Evolutionary conservation across 306 rosid genomes (phyloP), one percentile per base, ranked within the genome.

Genomic region (Fagus sylvatica): DNA sequence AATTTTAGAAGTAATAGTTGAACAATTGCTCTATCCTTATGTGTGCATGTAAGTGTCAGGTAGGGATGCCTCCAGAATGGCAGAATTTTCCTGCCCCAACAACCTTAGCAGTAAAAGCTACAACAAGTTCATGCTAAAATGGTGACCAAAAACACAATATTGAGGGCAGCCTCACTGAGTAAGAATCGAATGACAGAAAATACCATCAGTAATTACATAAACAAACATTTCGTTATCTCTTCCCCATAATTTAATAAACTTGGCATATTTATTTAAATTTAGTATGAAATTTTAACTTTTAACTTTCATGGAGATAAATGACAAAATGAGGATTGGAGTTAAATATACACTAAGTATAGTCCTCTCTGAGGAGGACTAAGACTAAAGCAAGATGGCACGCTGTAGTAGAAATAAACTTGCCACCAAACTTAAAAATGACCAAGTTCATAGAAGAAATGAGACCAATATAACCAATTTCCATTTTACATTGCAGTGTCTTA

Each of bases 401-500:
- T 4, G 32, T 46, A 46, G 15, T 42, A 28, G 51, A 36, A 19
- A 46, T 46, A 46, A 46, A 46, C 51, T 46, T 43, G 17, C 39
- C 76, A 17, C 43, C 49, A n/a, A 7, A n/a, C 71, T 66, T 7
- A 33, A 65, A 42, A 39, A 32, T 5, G 39, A 40, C 43, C 56
- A 68, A 74, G 49, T 22, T 19, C 28, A 22, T 17, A 65, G 56
- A 78, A 53, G 67, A 11, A 41, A 74, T 3, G 59, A 69, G 46
- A 69, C 69, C 56, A 77, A 79, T 57, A 70, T 6, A 69, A 56
- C 33, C 5, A 19, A 74, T 37, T 33, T 74, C 67, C 34, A 10
- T 59, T 22, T 30, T 30, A 61, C 37, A 32, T 15, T n/a, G 17
- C 66, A 0, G 15, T 54, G 33, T 53, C 40, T 74, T 22, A 57